Percentiles rank a stretch among this genome's conserved stretches.
phyloP scores from a whole-genome alignment of 768 basidiomycete species.

The Cubamyces lactineus region DNA sequence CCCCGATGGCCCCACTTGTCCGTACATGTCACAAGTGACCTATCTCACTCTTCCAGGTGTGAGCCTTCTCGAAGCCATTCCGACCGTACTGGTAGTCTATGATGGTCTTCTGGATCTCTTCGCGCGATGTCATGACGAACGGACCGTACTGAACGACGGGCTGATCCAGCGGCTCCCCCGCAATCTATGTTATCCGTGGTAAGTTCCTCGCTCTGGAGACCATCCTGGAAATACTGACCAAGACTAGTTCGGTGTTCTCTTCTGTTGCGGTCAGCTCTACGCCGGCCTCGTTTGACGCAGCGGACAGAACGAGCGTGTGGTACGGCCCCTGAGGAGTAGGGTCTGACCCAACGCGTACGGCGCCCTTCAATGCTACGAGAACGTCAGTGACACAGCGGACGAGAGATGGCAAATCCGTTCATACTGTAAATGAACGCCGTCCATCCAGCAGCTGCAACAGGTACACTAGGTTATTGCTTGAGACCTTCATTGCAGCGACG shows the following conservation, averaged over 20 bases:
- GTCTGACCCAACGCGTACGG: constrained; percentile 60
- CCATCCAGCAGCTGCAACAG: constrained; percentile 72
- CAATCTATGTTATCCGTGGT: constrained; percentile 47
- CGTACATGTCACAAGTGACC: constrained; percentile 39
- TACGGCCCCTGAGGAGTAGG: constrained; percentile 53
- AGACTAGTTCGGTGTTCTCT: constrained; percentile 71
- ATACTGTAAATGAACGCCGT: constrained; percentile 85
- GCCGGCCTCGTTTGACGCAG: constrained; percentile 61
- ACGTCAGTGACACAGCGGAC: constrained; percentile 3
- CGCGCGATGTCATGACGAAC: constrained; percentile 81
- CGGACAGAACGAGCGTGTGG: constrained; percentile 85
- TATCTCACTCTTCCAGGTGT: constrained; percentile 86
- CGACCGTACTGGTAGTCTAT: constrained; percentile 74
- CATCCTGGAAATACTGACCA: constrained; percentile 48
- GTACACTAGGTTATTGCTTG: no score
- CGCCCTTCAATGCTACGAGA: constrained; percentile 64
- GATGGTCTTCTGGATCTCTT: constrained; percentile 83
- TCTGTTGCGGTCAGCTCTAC: constrained; percentile 62
- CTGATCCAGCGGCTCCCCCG: constrained; percentile 90
- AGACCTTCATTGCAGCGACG: no score
- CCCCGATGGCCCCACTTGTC: not conserved
- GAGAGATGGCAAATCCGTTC: constrained; percentile 29
- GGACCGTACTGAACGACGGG: constrained; percentile 86
- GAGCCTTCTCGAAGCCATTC: constrained; percentile 93
- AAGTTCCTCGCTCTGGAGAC: not conserved